Conservation (phyloP, 2,329 filamentous ascomycete species). For the Aspergillus neoniger region DNA sequence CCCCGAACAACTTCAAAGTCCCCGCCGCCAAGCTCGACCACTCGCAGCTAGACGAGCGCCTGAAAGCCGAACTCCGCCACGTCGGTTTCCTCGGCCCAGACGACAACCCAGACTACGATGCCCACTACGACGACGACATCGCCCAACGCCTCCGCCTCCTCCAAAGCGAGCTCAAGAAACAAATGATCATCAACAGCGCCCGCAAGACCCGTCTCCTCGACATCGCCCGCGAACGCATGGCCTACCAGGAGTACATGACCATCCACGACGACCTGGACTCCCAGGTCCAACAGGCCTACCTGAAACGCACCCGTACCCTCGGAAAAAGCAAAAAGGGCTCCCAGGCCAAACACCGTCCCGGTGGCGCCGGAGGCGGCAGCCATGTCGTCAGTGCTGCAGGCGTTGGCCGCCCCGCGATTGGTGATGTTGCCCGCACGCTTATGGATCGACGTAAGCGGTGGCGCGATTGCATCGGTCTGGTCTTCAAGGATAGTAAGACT, state of each 20-base stretch:
- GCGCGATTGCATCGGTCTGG: conserved; percentile 86
- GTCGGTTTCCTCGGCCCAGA: conserved; percentile 81
- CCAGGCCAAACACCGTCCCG: conserved; percentile 60
- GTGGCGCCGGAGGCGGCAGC: conserved; percentile 72
- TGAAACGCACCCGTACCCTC: conserved; percentile 91
- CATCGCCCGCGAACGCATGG: conserved; percentile 87
- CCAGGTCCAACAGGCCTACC: conserved; percentile 91
- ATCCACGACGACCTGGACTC: conserved; percentile 95
- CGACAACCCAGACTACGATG: conserved; percentile 75
- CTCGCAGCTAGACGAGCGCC: conserved; percentile 80
- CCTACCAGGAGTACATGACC: conserved; percentile 93
- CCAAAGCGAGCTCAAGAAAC: conserved; percentile 77
- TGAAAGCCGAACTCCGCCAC: conserved; percentile 86
- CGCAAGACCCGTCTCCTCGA: conserved; percentile 85
- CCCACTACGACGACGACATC: conserved; percentile 90
- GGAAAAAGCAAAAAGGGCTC: conserved; percentile 88
- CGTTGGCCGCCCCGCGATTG: conserved; percentile 65
- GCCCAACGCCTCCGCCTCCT: conserved; percentile 84
- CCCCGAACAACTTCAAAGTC: conserved; percentile 76
- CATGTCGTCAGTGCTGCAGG: conserved; percentile 49
- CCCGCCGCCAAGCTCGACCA: conserved; percentile 80
- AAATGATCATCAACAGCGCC: conserved; percentile 85
- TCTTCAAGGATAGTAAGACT: conserved; percentile 81
- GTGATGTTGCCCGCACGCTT: conserved; percentile 83
- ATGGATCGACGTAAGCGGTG: conserved; percentile 90